Evolutionary conservation across 345 rosid species (phyloP).

Genomic region (Euphorbia tirucalli): DNA sequence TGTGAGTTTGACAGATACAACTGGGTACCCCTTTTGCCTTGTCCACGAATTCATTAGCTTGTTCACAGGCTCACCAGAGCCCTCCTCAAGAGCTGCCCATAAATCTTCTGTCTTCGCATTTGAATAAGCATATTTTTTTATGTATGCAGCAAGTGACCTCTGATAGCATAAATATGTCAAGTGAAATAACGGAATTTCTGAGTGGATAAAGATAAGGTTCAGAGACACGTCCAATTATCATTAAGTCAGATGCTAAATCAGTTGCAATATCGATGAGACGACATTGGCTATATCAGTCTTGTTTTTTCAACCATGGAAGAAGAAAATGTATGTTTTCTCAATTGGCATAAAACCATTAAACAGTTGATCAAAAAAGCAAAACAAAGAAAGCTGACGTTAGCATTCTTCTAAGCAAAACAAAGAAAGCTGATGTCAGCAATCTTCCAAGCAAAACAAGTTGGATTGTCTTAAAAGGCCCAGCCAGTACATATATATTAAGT

Average conservation of each 20-base stretch:
- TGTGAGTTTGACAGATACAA: slow-evolving; percentile 63
- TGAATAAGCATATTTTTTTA: slow-evolving; percentile 64
- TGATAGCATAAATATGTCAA: slow-evolving; percentile 30
- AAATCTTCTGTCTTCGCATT: slow-evolving; percentile 93
- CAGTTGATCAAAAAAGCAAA: not conserved
- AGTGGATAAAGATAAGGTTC: not conserved
- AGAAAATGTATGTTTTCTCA: not conserved
- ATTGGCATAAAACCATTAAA: no score
- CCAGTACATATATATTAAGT: not conserved
- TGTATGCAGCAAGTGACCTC: slow-evolving; percentile 90
- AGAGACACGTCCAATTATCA: not conserved
- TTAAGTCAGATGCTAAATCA: not conserved
- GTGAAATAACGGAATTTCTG: not conserved
- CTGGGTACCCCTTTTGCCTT: slow-evolving; percentile 85
- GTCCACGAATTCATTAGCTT: slow-evolving; percentile 95
- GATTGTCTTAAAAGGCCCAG: not conserved
- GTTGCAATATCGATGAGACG: not conserved
- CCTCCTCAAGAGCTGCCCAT: slow-evolving; percentile 89
- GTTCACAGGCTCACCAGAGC: slow-evolving; percentile 88
- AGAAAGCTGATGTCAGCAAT: not conserved
- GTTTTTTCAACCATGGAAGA: not conserved
- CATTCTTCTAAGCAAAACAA: slow-evolving; percentile 7
- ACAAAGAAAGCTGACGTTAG: not conserved
- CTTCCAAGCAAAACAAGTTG: not conserved
- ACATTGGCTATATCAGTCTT: not conserved